Percentiles rank a stretch among this genome's conserved stretches.
These are phyloP conservation scores for Neurospora sp. DNA, from an alignment of 495 filamentous ascomycete genomes.

Conservation along the genomic window DNA sequence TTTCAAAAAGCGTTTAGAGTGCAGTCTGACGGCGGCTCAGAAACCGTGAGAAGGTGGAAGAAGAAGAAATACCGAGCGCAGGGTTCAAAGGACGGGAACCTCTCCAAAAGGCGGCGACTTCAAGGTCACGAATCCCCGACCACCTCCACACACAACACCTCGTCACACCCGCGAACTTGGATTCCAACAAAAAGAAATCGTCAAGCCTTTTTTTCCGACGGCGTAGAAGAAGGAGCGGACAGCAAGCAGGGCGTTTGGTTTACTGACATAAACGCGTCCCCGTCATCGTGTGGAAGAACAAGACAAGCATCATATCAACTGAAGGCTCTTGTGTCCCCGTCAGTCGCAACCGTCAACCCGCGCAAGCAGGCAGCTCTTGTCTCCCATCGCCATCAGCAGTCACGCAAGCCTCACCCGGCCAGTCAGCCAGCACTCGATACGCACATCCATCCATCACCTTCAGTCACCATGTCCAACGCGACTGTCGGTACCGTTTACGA, in stretches of 20 bases:
- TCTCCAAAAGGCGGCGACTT: not conserved
- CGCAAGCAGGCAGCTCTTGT: not conserved
- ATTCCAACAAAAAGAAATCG: not conserved
- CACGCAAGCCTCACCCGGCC: not conserved
- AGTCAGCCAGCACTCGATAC: not conserved
- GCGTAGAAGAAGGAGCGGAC: not conserved
- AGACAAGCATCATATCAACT: not conserved
- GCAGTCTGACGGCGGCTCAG: not conserved
- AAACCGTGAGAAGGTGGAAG: constrained; percentile 1
- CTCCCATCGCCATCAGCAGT: not conserved
- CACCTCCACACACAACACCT: not conserved
- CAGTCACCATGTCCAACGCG: constrained; percentile 42
- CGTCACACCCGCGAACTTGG: not conserved
- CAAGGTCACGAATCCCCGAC: not conserved
- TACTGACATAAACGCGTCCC: not conserved
- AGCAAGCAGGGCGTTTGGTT: not conserved
- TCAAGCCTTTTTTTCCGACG: not conserved
- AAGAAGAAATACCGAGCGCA: not conserved
- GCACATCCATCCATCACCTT: not conserved
- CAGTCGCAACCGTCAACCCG: not conserved
- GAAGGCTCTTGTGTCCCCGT: not conserved
- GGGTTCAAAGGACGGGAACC: not conserved
- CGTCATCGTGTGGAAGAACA: not conserved
- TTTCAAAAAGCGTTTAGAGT: constrained; percentile 1
- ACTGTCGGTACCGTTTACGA: constrained; percentile 67